Base-by-base conservation (phyloP, 2,329 filamentous ascomycete genomes). In the Ascochyta fabae region DNA sequence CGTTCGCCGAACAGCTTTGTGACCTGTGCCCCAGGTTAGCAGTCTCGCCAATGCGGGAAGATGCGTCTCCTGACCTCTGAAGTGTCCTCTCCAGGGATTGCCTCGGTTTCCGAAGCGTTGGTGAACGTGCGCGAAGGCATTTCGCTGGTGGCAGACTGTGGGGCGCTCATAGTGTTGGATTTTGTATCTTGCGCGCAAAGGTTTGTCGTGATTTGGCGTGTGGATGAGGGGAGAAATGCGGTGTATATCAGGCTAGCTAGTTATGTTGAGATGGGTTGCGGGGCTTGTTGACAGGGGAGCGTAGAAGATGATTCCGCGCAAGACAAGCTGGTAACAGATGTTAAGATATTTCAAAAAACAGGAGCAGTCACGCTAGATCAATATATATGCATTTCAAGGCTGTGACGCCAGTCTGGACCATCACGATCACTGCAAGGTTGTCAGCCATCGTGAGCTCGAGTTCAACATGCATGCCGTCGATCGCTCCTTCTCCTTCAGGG, bases 1-100 rank as follows among this genome's bases (percentile, higher is more conserved):
- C 95, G 87, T 80, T 98, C 92, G 51, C 88, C 83, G 61, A 99
- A 88, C 45, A 98, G 84, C 72, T 77, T 81, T 40, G 79, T 81
- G 36, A 77, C 66, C 53, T 56, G 15, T 55, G 51, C 10, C 1
- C 0, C 1, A n/a, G 7, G 4, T 65, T 33, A 63, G 49, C 2
- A 16, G 1, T 9, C 22, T 29, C 10, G 16, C n/a, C 4, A 13
- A 8, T 3, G 29, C 31, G 8, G 3, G 1, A n/a, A n/a, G 7
- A 3, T 7, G 16, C 16, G 13, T 38, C 36, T 39, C 36, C 53
- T 41, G 36, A 56, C 53, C 70, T 81, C 79, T 60, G 76, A 79
- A 50, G 77, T 80, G 58, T 82, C 80, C 68, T 82, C 80, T 27
- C 77, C 79, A 4, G 79, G 78, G 33, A 81, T 70, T 6, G 79